Base-by-base conservation (phyloP, 345 rosid genomes). In the Eucalyptus polybractea region DNA sequence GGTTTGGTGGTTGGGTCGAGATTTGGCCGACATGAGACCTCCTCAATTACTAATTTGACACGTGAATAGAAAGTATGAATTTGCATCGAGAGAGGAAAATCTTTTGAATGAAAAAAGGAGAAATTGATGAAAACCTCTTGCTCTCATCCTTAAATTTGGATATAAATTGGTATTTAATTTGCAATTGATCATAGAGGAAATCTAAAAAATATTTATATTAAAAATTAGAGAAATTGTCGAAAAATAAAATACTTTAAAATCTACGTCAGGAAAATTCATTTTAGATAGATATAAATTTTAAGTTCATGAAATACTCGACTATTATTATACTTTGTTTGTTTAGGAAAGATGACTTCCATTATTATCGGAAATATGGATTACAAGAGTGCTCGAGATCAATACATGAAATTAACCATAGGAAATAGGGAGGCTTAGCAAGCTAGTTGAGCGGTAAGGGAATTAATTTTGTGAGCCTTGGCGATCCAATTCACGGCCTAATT, bases 31-130 rank as follows among this genome's bases (percentile, higher is more conserved):
- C 21, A 13, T 14, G 21, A 13, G 17, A n/a, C 37, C 37, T 65
- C 3, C 72, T n/a, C 5, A 31, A 14, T n/a, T 14, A 7, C 19
- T 65, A n/a, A 65, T 31, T n/a, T 6, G 10, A n/a, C 19, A 65
- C 0, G 7, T 65, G 72, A 65, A 13, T 65, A 65, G 3, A 6
- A 62, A 27, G 16, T 62, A 29, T 29, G 16, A 27, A 62, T 62
- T 0, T 13, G 2, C 0, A 62, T 29, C 0, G 8, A 12, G 5
- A 13, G 0, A 5, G 16, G 4, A 62, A 27, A 12, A 62, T 62
- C 5, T 62, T 62, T 62, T 1, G 2, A 62, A 62, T 0, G 8
- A 62, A 29, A 60, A 60, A 60, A 27, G 0, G 33, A 12, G 72
- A n/a, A 0, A 2, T 65, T 65, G 37, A n/a, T 65, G 72, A 65